Evolutionary conservation across 768 basidiomycete genomes (phyloP), one percentile per base, ranked within the genome.

Genomic region (Lactifluus volemus): DNA sequence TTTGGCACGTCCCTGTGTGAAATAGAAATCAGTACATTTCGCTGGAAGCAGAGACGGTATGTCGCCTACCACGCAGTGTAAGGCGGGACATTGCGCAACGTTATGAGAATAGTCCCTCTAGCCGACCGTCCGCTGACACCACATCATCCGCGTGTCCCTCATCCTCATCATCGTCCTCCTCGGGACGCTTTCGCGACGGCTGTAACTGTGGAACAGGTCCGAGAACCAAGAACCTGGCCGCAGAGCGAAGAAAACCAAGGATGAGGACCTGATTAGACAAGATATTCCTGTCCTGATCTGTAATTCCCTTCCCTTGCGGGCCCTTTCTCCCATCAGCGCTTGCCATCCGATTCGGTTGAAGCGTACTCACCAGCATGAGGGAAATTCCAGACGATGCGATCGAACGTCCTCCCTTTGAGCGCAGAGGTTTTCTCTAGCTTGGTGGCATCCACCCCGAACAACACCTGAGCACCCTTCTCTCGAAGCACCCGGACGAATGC

Each of bases 261-360:
- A 98, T 74, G 19, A 97, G 79, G 19, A 84, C 68, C 68, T 98
- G 96, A 71, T 98, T 97, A 6, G 87, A 85, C 15, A 89, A 74
- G 61, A 98, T 90, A 73, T 97, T 98, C 52, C 95, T 82, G 69
- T 95, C 88, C 73, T 95, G 92, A 71, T 98, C 92, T 25, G 89
- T 82, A 63, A 98, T 94, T 2, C 95, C 92, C 70, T 84, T 91
- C 29, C 89, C 89, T 91, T 53, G 42, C 59, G 21, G 49, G 19
- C 17, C 51, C n/a, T 25, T 59, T 21, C 52, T 68, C 25, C 61
- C 61, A 50, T 55, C 25, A 59, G 52, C 19, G 6, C 38, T 34
- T 39, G 29, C 3, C 47, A 52, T 12, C 2, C 34, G 36, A 6
- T 61, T 7, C 25, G 51, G 50, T 39, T 9, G 30, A 21, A 25